These are phyloP conservation scores for Iodosphaeria phyllophila DNA, from an alignment of 2,329 filamentous ascomycete genomes.

Conservation along the genomic window DNA sequence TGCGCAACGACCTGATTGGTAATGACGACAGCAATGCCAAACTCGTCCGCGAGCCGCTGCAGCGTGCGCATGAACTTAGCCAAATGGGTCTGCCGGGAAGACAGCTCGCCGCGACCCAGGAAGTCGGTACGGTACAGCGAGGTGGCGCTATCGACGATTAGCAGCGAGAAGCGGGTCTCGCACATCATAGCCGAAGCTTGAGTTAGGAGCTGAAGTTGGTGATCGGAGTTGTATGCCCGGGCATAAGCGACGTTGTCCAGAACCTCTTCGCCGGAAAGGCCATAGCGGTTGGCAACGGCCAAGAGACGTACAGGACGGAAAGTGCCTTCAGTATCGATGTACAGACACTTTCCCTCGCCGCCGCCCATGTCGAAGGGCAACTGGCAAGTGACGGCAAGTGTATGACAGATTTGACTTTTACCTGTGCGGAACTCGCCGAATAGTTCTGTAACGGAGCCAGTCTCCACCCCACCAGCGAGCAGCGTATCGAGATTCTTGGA, in stretches of 20 bases:
- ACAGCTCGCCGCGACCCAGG: slow-evolving; percentile 86
- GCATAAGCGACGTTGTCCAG: slow-evolving; percentile 97
- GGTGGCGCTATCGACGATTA: slow-evolving; percentile 92
- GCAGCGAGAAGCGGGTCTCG: slow-evolving; percentile 87
- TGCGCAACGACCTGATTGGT: slow-evolving; percentile 98
- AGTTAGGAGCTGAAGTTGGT: slow-evolving; percentile 85
- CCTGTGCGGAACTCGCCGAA: slow-evolving; percentile 97
- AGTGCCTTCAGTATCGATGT: slow-evolving; percentile 96
- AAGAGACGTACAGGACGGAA: slow-evolving; percentile 84
- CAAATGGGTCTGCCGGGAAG: slow-evolving; percentile 75
- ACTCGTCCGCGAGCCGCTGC: slow-evolving; percentile 61
- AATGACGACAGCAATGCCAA: slow-evolving; percentile 95
- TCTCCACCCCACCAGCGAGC: slow-evolving; percentile 86
- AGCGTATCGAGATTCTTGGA: slow-evolving; percentile 95
- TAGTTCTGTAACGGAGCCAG: slow-evolving; percentile 91
- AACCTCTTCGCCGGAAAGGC: slow-evolving; percentile 89
- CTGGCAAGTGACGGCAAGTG: slow-evolving; percentile 94
- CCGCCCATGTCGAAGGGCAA: slow-evolving; percentile 97
- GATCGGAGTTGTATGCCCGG: slow-evolving; percentile 94
- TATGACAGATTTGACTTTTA: slow-evolving; percentile 98
- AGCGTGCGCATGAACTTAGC: slow-evolving; percentile 78
- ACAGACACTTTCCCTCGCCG: slow-evolving; percentile 93
- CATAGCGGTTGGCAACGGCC: slow-evolving; percentile 84
- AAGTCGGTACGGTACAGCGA: slow-evolving; percentile 94
- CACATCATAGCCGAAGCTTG: slow-evolving; percentile 99